Percentiles rank a stretch among this genome's conserved stretches.
Evolutionary conservation across 148 eudicot genomes (phyloP).

Genomic region (Pouteria glomerata): DNA sequence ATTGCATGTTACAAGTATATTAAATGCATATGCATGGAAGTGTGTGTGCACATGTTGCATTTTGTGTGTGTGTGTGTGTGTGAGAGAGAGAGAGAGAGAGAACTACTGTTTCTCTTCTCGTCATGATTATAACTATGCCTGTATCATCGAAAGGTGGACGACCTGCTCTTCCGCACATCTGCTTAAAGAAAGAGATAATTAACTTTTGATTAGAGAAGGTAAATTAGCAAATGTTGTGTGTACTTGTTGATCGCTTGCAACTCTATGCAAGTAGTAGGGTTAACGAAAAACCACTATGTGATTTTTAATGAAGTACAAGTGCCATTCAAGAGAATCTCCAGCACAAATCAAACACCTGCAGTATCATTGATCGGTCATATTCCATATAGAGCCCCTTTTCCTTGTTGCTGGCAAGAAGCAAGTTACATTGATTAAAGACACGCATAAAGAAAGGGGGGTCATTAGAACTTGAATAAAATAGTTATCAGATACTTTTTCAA

Average conservation of each 20-base stretch:
- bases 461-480: background rate
- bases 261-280: background rate
- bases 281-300: background rate
- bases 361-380: constrained; percentile 84
- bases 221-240: background rate
- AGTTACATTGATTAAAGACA: constrained; percentile 21
- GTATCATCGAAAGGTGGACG: constrained; percentile 99
- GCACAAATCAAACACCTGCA: constrained; percentile 48
- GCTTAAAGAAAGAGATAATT: constrained; percentile 18
- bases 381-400: constrained; percentile 83
- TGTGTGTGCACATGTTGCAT: background rate
- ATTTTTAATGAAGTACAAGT: background rate
- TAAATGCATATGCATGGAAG: background rate
- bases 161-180: constrained; percentile 99
- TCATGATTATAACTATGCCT: constrained; percentile 94
- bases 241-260: background rate
- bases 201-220: background rate
- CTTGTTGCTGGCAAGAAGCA: constrained; percentile 61
- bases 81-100: constrained; percentile 9
- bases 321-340: background rate
- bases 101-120: constrained; percentile 87
- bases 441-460: no score
- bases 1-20: background rate
- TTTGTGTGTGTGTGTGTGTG: background rate
- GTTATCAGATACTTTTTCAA: constrained; percentile 9